phyloP scores from a whole-genome alignment of 495 filamentous ascomycete species.

The Penicillium macrosclerotiorum region DNA sequence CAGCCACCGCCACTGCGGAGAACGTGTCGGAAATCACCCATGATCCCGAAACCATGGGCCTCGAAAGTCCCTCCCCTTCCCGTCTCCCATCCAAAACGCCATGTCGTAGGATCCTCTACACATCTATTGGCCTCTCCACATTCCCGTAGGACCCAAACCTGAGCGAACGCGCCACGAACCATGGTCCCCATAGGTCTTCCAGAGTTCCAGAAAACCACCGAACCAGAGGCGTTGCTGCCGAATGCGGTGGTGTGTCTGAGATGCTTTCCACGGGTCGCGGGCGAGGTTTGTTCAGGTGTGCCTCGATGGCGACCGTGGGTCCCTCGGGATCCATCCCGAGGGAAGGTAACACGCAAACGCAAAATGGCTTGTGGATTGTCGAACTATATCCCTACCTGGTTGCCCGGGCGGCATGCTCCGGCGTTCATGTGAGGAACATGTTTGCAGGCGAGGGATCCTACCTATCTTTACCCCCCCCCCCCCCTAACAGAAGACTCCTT shows the following conservation, averaged over 20 bases:
- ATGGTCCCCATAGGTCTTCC: slow-evolving; percentile 14
- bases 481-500: too few species aligned
- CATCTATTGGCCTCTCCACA: slow-evolving; percentile 28
- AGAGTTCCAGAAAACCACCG: slow-evolving; percentile 13
- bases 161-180: slow-evolving; percentile 4
- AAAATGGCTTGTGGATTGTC: too few species aligned
- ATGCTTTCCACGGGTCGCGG: slow-evolving; percentile 16
- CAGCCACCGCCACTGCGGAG: slow-evolving; percentile 20
- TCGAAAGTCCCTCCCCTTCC: too few species aligned
- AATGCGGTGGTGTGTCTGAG: slow-evolving; percentile 11
- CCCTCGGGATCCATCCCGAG: too few species aligned
- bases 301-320: slow-evolving; percentile 22
- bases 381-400: too few species aligned
- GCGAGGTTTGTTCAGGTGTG: slow-evolving; percentile 5
- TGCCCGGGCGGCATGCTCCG: too few species aligned
- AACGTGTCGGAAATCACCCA: slow-evolving; percentile 20
- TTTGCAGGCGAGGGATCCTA: too few species aligned
- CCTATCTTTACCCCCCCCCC: too few species aligned
- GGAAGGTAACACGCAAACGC: too few species aligned
- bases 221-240: background rate
- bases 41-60: slow-evolving; percentile 2
- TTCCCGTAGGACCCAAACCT: slow-evolving; percentile 8
- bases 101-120: too few species aligned
- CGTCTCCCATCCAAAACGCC: too few species aligned
- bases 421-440: too few species aligned